Conservation (phyloP, 345 rosid genomes). For the Eutrema yunnanense region DNA sequence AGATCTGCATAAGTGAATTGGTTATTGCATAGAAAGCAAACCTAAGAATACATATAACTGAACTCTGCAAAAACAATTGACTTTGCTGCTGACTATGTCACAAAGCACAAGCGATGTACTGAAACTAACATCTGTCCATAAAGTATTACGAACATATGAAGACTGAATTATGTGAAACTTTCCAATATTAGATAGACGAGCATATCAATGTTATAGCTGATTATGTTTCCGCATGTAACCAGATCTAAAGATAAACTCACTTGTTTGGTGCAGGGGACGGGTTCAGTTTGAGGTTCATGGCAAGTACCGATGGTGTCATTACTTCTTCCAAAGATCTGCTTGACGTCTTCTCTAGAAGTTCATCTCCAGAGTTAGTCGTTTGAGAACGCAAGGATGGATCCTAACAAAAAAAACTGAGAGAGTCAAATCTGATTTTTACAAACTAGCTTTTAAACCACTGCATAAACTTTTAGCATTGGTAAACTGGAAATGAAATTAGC, state of each 20-base stretch:
- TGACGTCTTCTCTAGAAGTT: conserved; percentile 40
- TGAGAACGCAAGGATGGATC: conserved; percentile 49
- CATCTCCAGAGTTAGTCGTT: conserved; percentile 41
- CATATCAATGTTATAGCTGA: background rate
- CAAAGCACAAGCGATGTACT: background rate
- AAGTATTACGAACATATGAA: background rate
- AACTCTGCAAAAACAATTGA: conserved; percentile 3
- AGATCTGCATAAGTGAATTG: conserved; percentile 34
- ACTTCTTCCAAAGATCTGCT: conserved; percentile 56
- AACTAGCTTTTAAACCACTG: conserved; percentile 9
- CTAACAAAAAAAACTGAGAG: conserved; percentile 28
- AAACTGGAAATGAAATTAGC: background rate
- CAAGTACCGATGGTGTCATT: conserved; percentile 59
- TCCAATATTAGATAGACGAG: background rate
- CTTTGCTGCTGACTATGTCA: background rate
- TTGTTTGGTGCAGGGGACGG: conserved; percentile 51
- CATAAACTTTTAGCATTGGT: background rate
- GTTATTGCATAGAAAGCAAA: background rate
- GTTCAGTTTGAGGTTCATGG: conserved; percentile 68
- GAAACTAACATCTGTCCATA: background rate
- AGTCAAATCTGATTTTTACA: background rate
- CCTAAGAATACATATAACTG: background rate
- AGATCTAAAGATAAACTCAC: conserved; percentile 6
- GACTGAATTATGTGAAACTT: background rate
- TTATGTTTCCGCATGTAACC: background rate